These are phyloP conservation scores for Fusarium odoratissimum DNA, from an alignment of 2,329 filamentous ascomycete genomes.

Conservation along the genomic window DNA sequence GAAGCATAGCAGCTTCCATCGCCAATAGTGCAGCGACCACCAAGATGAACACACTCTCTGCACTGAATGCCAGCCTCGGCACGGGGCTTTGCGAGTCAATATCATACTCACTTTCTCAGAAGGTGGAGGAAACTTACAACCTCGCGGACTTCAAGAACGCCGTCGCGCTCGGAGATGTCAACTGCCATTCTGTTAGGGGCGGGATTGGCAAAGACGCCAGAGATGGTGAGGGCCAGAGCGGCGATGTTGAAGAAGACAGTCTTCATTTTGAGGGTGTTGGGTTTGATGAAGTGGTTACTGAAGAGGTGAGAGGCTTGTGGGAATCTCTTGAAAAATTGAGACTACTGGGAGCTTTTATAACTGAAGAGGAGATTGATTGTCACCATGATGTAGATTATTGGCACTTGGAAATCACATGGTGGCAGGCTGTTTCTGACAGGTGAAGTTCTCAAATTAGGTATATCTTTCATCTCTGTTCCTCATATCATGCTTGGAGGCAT, in stretches of 20 bases:
- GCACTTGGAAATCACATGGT: background rate
- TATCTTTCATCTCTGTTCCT: background rate
- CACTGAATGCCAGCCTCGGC: background rate
- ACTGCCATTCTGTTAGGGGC: background rate
- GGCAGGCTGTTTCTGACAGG: background rate
- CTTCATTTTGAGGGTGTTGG: background rate
- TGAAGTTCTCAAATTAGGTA: background rate
- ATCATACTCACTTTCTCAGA: background rate
- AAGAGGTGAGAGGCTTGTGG: too few relatives aligned
- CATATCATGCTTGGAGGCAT: background rate
- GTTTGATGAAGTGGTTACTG: too few relatives aligned
- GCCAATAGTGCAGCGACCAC: background rate
- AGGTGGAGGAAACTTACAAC: background rate
- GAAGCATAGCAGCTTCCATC: conserved; percentile 1
- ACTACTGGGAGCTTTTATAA: background rate
- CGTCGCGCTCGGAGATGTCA: background rate
- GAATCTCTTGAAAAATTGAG: background rate
- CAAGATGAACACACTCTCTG: background rate
- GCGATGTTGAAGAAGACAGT: background rate
- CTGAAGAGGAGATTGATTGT: background rate
- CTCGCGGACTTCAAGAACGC: background rate
- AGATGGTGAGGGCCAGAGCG: background rate
- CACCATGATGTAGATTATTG: background rate
- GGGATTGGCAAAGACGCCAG: background rate
- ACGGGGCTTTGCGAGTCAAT: background rate